Base-by-base conservation (phyloP, 1,284 basidiomycete genomes). In the Pascua guehoae region DNA sequence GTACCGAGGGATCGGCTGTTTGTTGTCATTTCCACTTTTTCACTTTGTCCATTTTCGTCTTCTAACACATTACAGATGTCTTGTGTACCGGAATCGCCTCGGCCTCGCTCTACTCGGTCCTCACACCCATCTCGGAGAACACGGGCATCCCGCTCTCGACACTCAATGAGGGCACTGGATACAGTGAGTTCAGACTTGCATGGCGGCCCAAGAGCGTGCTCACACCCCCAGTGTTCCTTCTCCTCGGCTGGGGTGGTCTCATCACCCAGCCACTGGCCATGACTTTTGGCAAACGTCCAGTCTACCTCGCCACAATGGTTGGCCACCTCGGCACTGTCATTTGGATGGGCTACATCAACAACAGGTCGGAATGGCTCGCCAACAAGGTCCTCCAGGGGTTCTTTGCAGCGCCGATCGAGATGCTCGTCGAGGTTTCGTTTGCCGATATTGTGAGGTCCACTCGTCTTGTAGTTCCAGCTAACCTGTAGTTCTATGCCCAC, bases 201-300 rank as follows among this genome's bases (percentile, higher is more conserved):
- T 12, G 39, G 8, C 48, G 17, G 17, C 48, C 24, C 12, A 49
- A 7, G 24, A 32, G 24, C 24, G 24, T 32, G 39, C 57, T 43
- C 8, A 50, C 49, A 2, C 17, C 9, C 5, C 16, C 48, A 57
- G 56, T 58, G 61, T 60, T 60, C 51, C 52, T 65, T 2, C 49
- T 64, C 16, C 59, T 66, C n/a, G 66, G 66, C 3, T 62, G 62
- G 51, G 64, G 64, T 8, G 62, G 62, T 4, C 50, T 67, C 15
- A 47, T 67, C 43, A 58, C 60, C 14, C 62, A 66, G 17, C 64
- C 66, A 3, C 52, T 67, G 11, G 64, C 62, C 1, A 41, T 61
- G 16, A 56, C 57, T 4, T 63, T 60, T 16, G 66, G 66, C 40
- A 66, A 66, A 46, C 57, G 64, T 10, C 58, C 58, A 0, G 41